Base-by-base conservation (phyloP, 768 basidiomycete genomes). In the Suillus tomentosus region DNA sequence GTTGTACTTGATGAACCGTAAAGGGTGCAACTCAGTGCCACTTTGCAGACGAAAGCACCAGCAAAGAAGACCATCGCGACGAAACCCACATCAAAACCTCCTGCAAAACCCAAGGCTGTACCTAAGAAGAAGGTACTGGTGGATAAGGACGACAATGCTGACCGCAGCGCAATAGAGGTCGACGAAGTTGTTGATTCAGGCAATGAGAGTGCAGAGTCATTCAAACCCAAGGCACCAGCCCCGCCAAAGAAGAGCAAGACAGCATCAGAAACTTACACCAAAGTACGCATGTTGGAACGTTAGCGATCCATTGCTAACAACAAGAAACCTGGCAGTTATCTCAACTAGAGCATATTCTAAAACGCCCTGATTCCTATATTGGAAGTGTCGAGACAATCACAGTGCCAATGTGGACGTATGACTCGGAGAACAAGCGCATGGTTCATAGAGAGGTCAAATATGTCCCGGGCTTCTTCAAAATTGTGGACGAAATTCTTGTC, bases 401-500 rank as follows among this genome's bases (percentile, higher is more conserved):
- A 0, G 91, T 96, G 73, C 69, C 78, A 34, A 95, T 99, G 88
- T 99, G 97, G 97, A 94, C 94, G 2, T 96, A 89, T 73, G 95
- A 99, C 74, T 81, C 85, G 1, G 89, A 88, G 42, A 86, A 80
- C 45, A 95, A 94, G 71, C 89, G 88, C 36, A 95, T 99, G 89
- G 87, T 87, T 1, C 77, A 87, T 70, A 84, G 90, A 71, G 95
- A 88, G 56, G 91, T 90, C 67, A 92, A 87, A 70, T 99, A 90
- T 72, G 96, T 98, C 2, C 97, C 97, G 0, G 97, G 96, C 61
- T 96, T 99, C 77, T 95, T 96, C 86, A 99, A 99, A 84, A 99
- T 99, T 71, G 90, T 99, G 15, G 97, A 99, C 72, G 97, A 99
- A 79, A 99, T 99, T 71, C 82, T 99, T 3, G 97, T 99, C 70